Conservation (phyloP, 2,329 filamentous ascomycete species). For the Epichloe amarillans region DNA sequence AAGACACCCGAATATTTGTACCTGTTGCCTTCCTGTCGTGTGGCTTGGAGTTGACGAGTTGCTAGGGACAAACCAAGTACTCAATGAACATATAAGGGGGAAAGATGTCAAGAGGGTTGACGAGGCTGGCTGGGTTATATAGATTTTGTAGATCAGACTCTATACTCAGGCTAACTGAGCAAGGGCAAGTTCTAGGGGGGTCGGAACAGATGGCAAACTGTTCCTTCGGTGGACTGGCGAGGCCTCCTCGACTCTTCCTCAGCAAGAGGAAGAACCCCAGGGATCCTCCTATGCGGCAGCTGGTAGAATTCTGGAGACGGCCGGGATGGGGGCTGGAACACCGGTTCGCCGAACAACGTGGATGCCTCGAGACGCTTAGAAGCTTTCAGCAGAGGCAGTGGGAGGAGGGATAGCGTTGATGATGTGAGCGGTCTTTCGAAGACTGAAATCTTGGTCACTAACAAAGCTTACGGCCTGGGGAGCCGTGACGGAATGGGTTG, state of each 20-base stretch:
- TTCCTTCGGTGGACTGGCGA: slow-evolving; percentile 82
- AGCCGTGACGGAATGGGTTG: slow-evolving; percentile 46
- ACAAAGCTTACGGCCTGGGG: slow-evolving; percentile 45
- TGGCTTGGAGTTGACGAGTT: slow-evolving; percentile 2
- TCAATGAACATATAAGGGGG: background rate
- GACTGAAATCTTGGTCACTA: slow-evolving; percentile 58
- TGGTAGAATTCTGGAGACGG: slow-evolving; percentile 54
- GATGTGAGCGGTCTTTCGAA: slow-evolving; percentile 50
- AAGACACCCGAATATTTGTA: background rate
- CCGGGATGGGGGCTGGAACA: slow-evolving; percentile 32
- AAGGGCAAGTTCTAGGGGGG: slow-evolving; percentile 66
- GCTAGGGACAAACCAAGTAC: slow-evolving; percentile 1
- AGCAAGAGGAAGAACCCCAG: slow-evolving; percentile 96
- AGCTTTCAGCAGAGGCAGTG: slow-evolving; percentile 30
- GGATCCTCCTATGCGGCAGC: slow-evolving; percentile 99
- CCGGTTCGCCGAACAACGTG: slow-evolving; percentile 37
- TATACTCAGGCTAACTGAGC: slow-evolving; percentile 8
- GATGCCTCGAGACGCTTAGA: slow-evolving; percentile 36
- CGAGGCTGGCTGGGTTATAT: slow-evolving; percentile 1
- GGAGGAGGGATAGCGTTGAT: slow-evolving; percentile 53
- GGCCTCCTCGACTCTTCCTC: slow-evolving; percentile 99
- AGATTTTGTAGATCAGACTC: slow-evolving; percentile 1
- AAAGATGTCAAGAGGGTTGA: background rate
- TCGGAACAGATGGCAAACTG: slow-evolving; percentile 87
- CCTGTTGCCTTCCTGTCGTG: background rate